These are phyloP conservation scores for Chlamydomonas reinhardtii DNA, from an alignment of 163 green algal species.

Conservation along the genomic window DNA sequence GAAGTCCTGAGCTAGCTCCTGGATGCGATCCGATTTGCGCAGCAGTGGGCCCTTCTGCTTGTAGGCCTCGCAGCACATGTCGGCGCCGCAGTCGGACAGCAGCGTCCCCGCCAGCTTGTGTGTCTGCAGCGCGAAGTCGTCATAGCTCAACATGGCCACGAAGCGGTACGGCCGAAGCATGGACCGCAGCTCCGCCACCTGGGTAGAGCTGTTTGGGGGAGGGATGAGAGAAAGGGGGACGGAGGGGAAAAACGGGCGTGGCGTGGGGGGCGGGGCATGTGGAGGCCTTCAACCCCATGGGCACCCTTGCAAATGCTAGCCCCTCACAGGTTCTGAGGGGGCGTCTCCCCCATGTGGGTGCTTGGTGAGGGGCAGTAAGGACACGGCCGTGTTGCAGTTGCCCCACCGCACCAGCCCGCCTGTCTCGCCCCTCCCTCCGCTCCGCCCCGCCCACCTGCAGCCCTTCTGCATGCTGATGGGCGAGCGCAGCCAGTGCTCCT, in stretches of 20 bases:
- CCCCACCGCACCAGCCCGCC: too few relatives aligned
- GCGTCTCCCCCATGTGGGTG: too few relatives aligned
- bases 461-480: conserved; percentile 18
- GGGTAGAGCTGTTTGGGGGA: background rate
- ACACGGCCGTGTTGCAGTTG: too few relatives aligned
- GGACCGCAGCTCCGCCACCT: background rate
- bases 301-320: too few relatives aligned
- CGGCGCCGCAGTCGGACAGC: background rate
- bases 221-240: background rate
- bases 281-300: too few relatives aligned
- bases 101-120: conserved; percentile 30
- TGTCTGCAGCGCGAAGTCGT: conserved; percentile 19
- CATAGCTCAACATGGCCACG: conserved; percentile 33
- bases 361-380: too few relatives aligned
- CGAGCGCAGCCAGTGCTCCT: conserved; percentile 31
- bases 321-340: too few relatives aligned
- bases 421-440: too few relatives aligned
- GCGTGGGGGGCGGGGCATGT: too few relatives aligned
- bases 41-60: conserved; percentile 5
- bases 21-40: background rate
- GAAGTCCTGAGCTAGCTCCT: background rate
- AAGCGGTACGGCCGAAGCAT: conserved; percentile 14
- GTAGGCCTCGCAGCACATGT: conserved; percentile 35
- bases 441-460: background rate
- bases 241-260: too few relatives aligned